Evolutionary conservation across 2,329 filamentous ascomycete species (phyloP).

Genomic region (Stromatinia cepivora): DNA sequence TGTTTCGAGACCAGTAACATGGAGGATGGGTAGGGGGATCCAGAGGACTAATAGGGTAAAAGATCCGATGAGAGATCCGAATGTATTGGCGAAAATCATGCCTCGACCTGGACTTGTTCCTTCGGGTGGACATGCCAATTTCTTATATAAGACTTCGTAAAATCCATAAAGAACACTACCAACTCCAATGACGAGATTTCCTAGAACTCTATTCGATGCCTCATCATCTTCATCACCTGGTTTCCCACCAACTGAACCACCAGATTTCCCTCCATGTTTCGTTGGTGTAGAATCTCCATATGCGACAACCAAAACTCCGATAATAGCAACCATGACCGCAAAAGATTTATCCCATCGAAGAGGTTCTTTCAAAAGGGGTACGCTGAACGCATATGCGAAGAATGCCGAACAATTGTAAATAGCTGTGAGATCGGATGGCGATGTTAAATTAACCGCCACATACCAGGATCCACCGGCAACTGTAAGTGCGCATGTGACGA

Average conservation of each 20-base stretch:
- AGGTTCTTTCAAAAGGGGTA: constrained; percentile 83
- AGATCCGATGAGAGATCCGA: constrained; percentile 80
- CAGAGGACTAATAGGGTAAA: constrained; percentile 89
- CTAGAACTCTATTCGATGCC: constrained; percentile 69
- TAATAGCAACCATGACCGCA: constrained; percentile 82
- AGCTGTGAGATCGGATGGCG: constrained; percentile 87
- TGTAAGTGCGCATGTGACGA: constrained; percentile 83
- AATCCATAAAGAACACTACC: constrained; percentile 93
- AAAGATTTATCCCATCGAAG: constrained; percentile 81
- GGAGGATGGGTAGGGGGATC: constrained; percentile 85
- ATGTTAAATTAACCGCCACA: constrained; percentile 89
- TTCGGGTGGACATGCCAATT: constrained; percentile 87
- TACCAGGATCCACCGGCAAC: constrained; percentile 95
- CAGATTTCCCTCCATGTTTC: constrained; percentile 56
- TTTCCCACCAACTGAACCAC: constrained; percentile 51
- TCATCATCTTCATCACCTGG: constrained; percentile 46
- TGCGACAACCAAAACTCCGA: constrained; percentile 89
- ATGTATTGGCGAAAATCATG: constrained; percentile 92
- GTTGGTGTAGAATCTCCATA: constrained; percentile 71
- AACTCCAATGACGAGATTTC: constrained; percentile 88
- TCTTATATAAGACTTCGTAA: constrained; percentile 97
- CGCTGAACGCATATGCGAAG: constrained; percentile 96
- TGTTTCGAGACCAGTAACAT: constrained; percentile 73
- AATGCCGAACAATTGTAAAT: constrained; percentile 99
- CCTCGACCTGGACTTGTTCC: constrained; percentile 81